phyloP scores from a whole-genome alignment of 108 stramenopile genomes.

The Skeletonema marinoi region DNA sequence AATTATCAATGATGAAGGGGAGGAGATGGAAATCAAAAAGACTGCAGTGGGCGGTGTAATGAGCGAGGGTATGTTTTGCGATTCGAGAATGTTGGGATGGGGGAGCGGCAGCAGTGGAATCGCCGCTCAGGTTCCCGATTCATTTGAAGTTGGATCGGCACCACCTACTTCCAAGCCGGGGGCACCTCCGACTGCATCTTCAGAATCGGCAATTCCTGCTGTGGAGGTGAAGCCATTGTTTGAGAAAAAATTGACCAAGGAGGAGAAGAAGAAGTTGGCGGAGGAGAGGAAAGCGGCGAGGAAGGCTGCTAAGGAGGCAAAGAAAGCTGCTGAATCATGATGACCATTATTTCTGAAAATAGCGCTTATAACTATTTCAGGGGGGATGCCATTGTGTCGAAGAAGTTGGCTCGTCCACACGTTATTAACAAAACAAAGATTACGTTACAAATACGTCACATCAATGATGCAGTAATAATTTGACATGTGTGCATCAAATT shows the following conservation, averaged over 20 bases:
- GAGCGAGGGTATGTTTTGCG: constrained; percentile 92
- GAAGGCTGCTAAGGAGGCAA: constrained; percentile 78
- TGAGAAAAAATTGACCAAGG: constrained; percentile 88
- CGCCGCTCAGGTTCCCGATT: constrained; percentile 77
- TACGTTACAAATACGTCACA: not conserved
- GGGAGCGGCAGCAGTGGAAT: constrained; percentile 72
- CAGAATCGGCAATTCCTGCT: constrained; percentile 1
- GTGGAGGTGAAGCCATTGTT: constrained; percentile 63
- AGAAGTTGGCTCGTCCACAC: not conserved
- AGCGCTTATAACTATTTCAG: not conserved
- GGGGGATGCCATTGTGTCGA: not conserved
- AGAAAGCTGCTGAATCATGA: constrained; percentile 33
- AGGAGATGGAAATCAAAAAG: constrained; percentile 67
- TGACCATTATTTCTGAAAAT: not conserved
- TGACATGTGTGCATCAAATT: not conserved
- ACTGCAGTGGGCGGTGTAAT: constrained; percentile 80
- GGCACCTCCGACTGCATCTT: constrained; percentile 19
- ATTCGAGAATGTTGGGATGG: constrained; percentile 89
- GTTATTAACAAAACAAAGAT: not conserved
- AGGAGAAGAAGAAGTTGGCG: constrained; percentile 88
- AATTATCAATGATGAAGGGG: constrained; percentile 66
- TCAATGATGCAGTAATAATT: not conserved
- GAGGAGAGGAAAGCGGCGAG: constrained; percentile 67
- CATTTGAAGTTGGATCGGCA: constrained; percentile 52
- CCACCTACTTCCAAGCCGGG: constrained; percentile 84